Evolutionary conservation across 768 basidiomycete species (phyloP), one percentile per base, ranked within the genome.

Genomic region (Leccinum incarnatum): DNA sequence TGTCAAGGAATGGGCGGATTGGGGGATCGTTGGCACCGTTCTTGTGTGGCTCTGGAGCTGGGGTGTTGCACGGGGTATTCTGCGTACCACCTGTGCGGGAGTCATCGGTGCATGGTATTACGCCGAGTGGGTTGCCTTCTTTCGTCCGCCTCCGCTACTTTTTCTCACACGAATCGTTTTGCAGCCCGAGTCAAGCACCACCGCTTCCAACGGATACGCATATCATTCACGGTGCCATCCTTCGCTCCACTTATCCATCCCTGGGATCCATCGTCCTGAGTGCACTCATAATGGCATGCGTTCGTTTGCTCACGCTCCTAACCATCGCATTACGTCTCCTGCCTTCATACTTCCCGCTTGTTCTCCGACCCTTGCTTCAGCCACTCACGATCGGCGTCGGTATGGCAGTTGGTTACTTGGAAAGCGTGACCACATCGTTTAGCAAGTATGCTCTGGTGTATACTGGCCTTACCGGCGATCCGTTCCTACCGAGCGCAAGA

Each of bases 21-120:
- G 76, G 89, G 86, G 91, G 58, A 87, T 86, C 27, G 71, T 79
- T n/a, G 74, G 76, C 3, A 76, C 81, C 1, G 69, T 81, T 5
- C 69, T 73, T 2, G 70, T 85, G 0, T 89, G 87, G 85, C 71
- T 87, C n/a, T 89, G 87, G 87, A 86, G 81, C 19, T 87, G 88
- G 83, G 83, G 81, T 10, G 87, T 97, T 6, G 85, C 90, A 19
- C 80, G 93, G 42, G 94, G 94, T 2, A 69, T 92, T 2, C 74
- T 94, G 47, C 79, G 92, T 7, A 90, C 88, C 55, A 83, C 86
- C 2, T 84, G 86, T 57, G 87, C 93, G 0, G 88, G 87, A 30
- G 91, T 95, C 4, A 83, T 98, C 34, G 95, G 93, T 2, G 86
- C 88, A 48, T 98, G 95, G 95, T 97, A 96, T 70, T 96, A 93